Conservation (phyloP, 2,329 filamentous ascomycete genomes). For the Pseudocercospora fuligena region DNA sequence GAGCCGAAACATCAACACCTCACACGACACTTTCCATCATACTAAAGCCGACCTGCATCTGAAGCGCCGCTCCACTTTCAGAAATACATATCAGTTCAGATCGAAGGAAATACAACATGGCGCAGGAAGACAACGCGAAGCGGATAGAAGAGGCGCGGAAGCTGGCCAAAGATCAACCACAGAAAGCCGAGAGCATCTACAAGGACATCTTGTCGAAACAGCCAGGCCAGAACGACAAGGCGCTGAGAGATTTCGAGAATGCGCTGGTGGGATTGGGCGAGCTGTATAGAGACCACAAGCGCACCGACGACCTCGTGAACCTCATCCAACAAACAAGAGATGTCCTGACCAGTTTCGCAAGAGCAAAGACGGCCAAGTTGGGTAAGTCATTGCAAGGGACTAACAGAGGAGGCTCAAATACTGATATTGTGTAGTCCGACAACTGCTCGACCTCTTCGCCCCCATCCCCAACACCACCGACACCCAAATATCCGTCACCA, state of each 20-base stretch:
- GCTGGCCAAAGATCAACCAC: conserved; percentile 77
- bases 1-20: not conserved
- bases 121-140: conserved; percentile 58
- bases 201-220: conserved; percentile 86
- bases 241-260: conserved; percentile 87
- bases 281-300: conserved; percentile 89
- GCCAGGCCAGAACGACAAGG: conserved; percentile 81
- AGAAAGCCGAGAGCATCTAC: conserved; percentile 85
- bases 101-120: conserved; percentile 46
- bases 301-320: conserved; percentile 79
- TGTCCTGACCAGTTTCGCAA: conserved; percentile 93
- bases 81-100: not conserved
- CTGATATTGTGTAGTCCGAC: conserved; percentile 65
- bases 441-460: conserved; percentile 93
- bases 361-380: conserved; percentile 97
- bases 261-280: conserved; percentile 88
- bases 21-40: not conserved
- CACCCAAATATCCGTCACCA: conserved; percentile 91
- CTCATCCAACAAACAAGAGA: conserved; percentile 88
- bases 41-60: not conserved
- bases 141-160: conserved; percentile 89
- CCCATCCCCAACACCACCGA: conserved; percentile 94
- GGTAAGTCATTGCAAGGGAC: conserved; percentile 62
- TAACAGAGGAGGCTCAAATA: not conserved
- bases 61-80: not conserved